Evolutionary conservation across 2,329 filamentous ascomycete species (phyloP).

Genomic region (Pseudocercospora fuligena): DNA sequence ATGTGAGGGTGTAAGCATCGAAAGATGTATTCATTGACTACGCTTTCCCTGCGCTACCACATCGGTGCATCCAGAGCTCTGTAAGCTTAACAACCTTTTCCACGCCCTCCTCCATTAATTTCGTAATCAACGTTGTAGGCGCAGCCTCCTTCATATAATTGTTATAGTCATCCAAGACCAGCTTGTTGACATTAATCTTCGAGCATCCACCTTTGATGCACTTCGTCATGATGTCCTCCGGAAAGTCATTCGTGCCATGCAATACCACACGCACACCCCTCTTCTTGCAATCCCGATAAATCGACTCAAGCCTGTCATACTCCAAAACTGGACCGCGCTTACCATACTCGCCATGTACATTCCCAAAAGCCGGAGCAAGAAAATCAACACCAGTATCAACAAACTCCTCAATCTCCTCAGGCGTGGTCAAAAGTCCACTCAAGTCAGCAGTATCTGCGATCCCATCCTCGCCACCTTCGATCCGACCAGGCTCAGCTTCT

Average conservation of each 20-base stretch:
- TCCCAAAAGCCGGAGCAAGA: conserved; percentile 41
- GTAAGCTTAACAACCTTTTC: conserved; percentile 29
- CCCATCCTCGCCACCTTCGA: conserved; percentile 43
- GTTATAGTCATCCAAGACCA: conserved; percentile 49
- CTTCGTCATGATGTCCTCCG: conserved; percentile 53
- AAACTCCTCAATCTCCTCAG: conserved; percentile 38
- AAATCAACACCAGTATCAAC: conserved; percentile 39
- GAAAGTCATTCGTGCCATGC: conserved; percentile 63
- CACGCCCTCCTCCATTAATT: conserved; percentile 33
- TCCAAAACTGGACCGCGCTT: conserved; percentile 41
- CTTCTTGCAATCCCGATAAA: conserved; percentile 39
- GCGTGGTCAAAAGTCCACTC: conserved; percentile 37
- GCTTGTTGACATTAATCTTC: conserved; percentile 64
- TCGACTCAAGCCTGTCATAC: conserved; percentile 46
- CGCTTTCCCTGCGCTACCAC: conserved; percentile 29
- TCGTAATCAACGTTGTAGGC: conserved; percentile 27
- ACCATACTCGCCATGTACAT: conserved; percentile 41
- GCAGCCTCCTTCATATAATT: conserved; percentile 36
- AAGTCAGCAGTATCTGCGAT: conserved; percentile 38
- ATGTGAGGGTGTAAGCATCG: background rate
- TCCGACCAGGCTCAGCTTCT: conserved; percentile 42
- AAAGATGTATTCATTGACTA: background rate
- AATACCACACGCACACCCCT: conserved; percentile 55
- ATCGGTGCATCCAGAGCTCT: conserved; percentile 30
- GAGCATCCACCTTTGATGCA: conserved; percentile 60